Percentiles rank a stretch among this genome's conserved stretches.
Evolutionary conservation across 2,329 filamentous ascomycete species (phyloP).

Genomic region (Fusarium chlamydosporum): DNA sequence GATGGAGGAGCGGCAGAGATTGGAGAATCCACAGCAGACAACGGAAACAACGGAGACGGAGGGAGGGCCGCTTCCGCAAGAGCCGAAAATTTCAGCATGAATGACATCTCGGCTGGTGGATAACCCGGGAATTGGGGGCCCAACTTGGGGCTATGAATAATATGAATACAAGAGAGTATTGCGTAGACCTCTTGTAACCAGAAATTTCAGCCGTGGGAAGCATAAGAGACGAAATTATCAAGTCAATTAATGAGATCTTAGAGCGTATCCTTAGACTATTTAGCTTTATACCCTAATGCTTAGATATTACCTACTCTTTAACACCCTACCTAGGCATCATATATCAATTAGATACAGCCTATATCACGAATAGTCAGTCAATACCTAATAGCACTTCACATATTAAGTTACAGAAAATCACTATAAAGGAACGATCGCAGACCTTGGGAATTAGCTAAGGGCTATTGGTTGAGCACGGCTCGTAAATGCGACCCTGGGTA

Average conservation of each 20-base stretch:
- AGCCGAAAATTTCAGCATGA: conserved; percentile 26
- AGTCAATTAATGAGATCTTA: too few species aligned
- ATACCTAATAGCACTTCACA: conserved; percentile 1
- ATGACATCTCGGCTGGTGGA: conserved; percentile 19
- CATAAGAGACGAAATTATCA: too few species aligned
- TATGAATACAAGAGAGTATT: conserved; percentile 12
- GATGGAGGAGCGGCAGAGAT: conserved; percentile 45
- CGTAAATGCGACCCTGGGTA: conserved; percentile 4
- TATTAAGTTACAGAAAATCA: background rate
- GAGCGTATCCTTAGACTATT: too few species aligned
- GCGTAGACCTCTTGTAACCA: too few species aligned
- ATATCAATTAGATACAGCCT: too few species aligned
- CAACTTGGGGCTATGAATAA: conserved; percentile 18
- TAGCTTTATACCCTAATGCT: too few species aligned
- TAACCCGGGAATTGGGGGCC: conserved; percentile 9
- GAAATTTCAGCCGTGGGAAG: too few species aligned
- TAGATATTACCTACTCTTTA: too few species aligned
- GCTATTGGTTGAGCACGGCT: background rate
- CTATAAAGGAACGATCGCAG: background rate
- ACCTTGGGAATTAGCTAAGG: conserved; percentile 2
- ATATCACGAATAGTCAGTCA: conserved; percentile 2
- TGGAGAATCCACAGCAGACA: conserved; percentile 34
- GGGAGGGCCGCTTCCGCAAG: conserved; percentile 14
- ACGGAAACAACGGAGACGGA: conserved; percentile 27
- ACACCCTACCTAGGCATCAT: too few species aligned